Percentiles rank a stretch among this genome's conserved stretches.
These are phyloP conservation scores for Diaporthe citri DNA, from an alignment of 2,329 filamentous ascomycete genomes.

Conservation along the genomic window DNA sequence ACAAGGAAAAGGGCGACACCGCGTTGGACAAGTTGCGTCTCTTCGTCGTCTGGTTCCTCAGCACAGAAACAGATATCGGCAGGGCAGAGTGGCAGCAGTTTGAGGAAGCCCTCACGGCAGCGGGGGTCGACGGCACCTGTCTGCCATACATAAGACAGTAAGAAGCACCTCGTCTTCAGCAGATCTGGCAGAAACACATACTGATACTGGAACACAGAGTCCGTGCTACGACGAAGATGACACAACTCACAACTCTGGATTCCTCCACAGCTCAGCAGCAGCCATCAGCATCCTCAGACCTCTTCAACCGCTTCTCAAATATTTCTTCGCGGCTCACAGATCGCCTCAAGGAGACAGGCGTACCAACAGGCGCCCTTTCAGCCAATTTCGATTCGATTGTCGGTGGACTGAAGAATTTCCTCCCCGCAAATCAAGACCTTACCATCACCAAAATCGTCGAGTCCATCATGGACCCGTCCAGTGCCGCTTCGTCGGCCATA, in stretches of 20 bases:
- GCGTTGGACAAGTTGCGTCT: constrained; percentile 90
- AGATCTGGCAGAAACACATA: constrained; percentile 27
- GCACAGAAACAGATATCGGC: constrained; percentile 88
- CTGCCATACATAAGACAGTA: constrained; percentile 89
- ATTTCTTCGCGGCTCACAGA: constrained; percentile 94
- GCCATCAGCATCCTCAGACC: constrained; percentile 71
- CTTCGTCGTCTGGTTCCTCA: constrained; percentile 98
- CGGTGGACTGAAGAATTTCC: constrained; percentile 96
- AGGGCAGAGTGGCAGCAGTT: constrained; percentile 87
- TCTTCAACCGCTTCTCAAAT: constrained; percentile 93
- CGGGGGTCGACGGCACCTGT: constrained; percentile 81
- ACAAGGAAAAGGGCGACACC: constrained; percentile 83
- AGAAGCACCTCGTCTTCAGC: constrained; percentile 46
- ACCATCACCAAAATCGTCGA: constrained; percentile 98
- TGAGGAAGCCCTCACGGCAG: constrained; percentile 82
- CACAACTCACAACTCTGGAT: constrained; percentile 93
- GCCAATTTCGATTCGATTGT: constrained; percentile 95
- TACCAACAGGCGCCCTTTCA: constrained; percentile 74
- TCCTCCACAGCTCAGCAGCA: constrained; percentile 75
- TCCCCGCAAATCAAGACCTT: constrained; percentile 95
- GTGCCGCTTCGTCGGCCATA: constrained; percentile 90
- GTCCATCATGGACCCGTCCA: constrained; percentile 95
- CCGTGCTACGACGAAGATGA: constrained; percentile 96
- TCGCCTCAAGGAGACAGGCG: constrained; percentile 89
- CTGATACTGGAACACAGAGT: constrained; percentile 67